Evolutionary conservation across 106 monocot genomes (phyloP).

Genomic region (Alisma plantagoaquatica): DNA sequence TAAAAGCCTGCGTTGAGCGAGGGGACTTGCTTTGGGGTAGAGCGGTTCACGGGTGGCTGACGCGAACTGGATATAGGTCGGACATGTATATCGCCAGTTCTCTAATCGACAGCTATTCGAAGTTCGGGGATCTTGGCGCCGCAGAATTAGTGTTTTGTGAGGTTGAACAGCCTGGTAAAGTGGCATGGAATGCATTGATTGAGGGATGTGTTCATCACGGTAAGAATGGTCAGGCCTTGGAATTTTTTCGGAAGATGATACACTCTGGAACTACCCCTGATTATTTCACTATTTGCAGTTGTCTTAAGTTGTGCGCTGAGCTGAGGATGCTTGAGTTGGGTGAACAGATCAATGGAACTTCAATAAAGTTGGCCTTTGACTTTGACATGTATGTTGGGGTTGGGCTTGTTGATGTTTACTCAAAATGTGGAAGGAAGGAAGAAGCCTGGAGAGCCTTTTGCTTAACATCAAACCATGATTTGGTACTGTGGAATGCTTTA

Average conservation of each 20-base stretch:
- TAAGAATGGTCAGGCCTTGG: slow-evolving; percentile 24
- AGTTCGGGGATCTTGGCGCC: slow-evolving; percentile 35
- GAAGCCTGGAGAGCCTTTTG: slow-evolving; percentile 48
- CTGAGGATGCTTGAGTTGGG: slow-evolving; percentile 38
- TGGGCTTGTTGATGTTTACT: slow-evolving; percentile 86
- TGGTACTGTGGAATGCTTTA: slow-evolving; percentile 77
- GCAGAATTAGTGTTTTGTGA: slow-evolving; percentile 37
- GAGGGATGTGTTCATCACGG: slow-evolving; percentile 68
- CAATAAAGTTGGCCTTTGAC: slow-evolving; percentile 39
- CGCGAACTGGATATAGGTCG: slow-evolving; percentile 30
- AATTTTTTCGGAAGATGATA: slow-evolving; percentile 51
- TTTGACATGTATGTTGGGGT: slow-evolving; percentile 45
- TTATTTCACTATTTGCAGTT: slow-evolving; percentile 60
- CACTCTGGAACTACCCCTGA: slow-evolving; percentile 33
- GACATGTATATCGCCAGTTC: slow-evolving; percentile 63
- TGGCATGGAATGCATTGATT: slow-evolving; percentile 79
- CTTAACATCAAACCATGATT: slow-evolving; percentile 35
- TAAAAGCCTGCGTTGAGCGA: slow-evolving; percentile 55
- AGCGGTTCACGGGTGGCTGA: slow-evolving; percentile 41
- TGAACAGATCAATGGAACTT: slow-evolving; percentile 37
- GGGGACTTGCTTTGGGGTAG: slow-evolving; percentile 33
- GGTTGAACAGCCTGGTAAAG: slow-evolving; percentile 29
- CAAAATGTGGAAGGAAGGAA: slow-evolving; percentile 30
- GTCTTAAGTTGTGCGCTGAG: slow-evolving; percentile 80
- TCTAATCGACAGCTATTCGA: slow-evolving; percentile 68